phyloP scores from a whole-genome alignment of 2,329 filamentous ascomycete genomes.

The Orbilia oligospora region DNA sequence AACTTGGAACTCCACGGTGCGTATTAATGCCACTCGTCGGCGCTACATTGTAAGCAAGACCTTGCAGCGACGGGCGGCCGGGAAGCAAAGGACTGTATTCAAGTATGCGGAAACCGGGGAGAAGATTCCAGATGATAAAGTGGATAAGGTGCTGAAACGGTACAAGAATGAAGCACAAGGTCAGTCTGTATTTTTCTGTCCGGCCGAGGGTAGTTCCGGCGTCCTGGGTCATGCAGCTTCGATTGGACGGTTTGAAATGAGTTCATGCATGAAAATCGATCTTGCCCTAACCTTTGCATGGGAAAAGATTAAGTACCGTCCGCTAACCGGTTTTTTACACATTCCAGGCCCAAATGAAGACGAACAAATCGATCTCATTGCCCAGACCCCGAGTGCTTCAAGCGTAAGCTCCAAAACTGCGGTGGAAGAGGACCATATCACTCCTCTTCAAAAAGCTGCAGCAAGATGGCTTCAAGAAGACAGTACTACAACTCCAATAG shows the following conservation, averaged over 20 bases:
- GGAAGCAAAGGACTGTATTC: constrained; percentile 48
- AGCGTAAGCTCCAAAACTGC: constrained; percentile 31
- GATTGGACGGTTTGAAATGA: constrained; percentile 3
- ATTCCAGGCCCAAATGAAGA: constrained; percentile 14
- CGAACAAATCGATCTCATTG: constrained; percentile 32
- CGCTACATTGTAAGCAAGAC: constrained; percentile 57
- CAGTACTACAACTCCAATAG: constrained; percentile 50
- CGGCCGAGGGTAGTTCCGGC: background rate
- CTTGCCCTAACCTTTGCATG: too few species aligned
- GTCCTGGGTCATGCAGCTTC: background rate
- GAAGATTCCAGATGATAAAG: constrained; percentile 54
- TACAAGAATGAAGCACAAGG: constrained; percentile 54
- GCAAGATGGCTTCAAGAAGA: constrained; percentile 53
- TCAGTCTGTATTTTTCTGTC: constrained; percentile 13
- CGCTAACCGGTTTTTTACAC: constrained; percentile 13
- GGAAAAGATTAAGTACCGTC: background rate
- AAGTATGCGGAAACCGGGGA: constrained; percentile 51
- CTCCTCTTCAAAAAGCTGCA: constrained; percentile 28
- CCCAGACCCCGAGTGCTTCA: constrained; percentile 46
- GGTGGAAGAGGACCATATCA: constrained; percentile 22
- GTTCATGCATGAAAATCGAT: constrained; percentile 13
- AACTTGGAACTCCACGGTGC: constrained; percentile 54
- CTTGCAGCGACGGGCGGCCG: constrained; percentile 45
- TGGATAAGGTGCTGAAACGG: constrained; percentile 54
- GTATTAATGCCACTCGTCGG: constrained; percentile 54